Conservation (phyloP, 2,329 filamentous ascomycete species). For the Sclerotinia nivalis region DNA sequence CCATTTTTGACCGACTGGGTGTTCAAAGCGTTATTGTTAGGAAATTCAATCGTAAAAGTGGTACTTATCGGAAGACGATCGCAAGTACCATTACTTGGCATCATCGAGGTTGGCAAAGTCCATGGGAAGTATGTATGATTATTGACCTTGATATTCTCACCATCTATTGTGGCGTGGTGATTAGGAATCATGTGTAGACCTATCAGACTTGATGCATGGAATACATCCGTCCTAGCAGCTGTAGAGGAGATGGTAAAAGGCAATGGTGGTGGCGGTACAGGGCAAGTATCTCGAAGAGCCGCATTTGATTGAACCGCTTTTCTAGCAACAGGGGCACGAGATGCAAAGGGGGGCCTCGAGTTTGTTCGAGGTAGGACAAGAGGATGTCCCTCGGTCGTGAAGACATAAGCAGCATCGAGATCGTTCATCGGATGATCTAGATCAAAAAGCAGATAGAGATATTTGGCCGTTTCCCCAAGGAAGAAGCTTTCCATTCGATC, state of each 20-base stretch:
- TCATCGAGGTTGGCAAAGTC: slow-evolving; percentile 76
- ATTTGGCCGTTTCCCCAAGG: slow-evolving; percentile 93
- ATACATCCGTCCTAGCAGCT: slow-evolving; percentile 77
- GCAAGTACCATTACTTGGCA: slow-evolving; percentile 78
- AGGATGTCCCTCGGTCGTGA: slow-evolving; percentile 94
- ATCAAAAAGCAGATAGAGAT: slow-evolving; percentile 90
- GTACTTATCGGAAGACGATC: slow-evolving; percentile 68
- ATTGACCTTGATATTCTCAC: slow-evolving; percentile 22
- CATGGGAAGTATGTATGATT: slow-evolving; percentile 91
- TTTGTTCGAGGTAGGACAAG: slow-evolving; percentile 70
- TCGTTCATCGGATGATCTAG: slow-evolving; percentile 82
- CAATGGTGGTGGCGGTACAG: slow-evolving; percentile 56
- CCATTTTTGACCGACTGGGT: slow-evolving; percentile 29
- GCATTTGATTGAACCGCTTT: slow-evolving; percentile 44
- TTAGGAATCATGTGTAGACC: slow-evolving; percentile 76
- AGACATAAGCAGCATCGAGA: slow-evolving; percentile 84
- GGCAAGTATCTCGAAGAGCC: slow-evolving; percentile 58
- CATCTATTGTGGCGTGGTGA: slow-evolving; percentile 51
- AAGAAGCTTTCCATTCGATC: slow-evolving; percentile 99
- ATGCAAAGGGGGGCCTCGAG: slow-evolving; percentile 23
- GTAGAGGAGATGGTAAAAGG: slow-evolving; percentile 77
- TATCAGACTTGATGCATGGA: slow-evolving; percentile 84
- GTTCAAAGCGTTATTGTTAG: slow-evolving; percentile 46
- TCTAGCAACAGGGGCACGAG: slow-evolving; percentile 26
- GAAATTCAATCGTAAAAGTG: slow-evolving; percentile 68